phyloP scores from a whole-genome alignment of 768 basidiomycete species.

The Cubamyces sp. region DNA sequence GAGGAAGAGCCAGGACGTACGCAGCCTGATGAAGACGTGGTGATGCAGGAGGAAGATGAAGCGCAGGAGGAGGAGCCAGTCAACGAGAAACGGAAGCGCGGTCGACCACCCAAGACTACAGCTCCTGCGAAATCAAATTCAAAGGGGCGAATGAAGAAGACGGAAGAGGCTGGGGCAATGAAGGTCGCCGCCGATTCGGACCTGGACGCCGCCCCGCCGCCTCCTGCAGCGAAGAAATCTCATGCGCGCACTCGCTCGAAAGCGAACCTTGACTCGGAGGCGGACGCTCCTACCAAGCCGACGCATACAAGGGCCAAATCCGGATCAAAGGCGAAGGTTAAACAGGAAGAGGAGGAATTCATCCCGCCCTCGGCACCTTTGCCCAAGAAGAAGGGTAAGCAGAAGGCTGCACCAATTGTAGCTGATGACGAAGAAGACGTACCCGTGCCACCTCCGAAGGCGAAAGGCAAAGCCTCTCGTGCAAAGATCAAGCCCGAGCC shows the following conservation, averaged over 20 bases:
- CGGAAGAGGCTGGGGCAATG: not conserved
- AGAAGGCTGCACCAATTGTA: not conserved
- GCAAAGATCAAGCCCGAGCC: conserved; percentile 25
- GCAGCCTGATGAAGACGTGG: conserved; percentile 19
- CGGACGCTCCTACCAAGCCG: conserved; percentile 21
- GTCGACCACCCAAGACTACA: conserved; percentile 17
- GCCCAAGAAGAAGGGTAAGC: conserved; percentile 24
- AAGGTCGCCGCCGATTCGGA: conserved; percentile 8
- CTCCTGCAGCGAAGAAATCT: conserved; percentile 20
- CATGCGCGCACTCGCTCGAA: conserved; percentile 29
- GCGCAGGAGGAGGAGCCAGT: conserved; percentile 5
- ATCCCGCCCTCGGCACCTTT: not conserved
- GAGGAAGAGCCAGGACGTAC: conserved; percentile 24
- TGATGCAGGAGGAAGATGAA: conserved; percentile 7
- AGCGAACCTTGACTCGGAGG: conserved; percentile 21
- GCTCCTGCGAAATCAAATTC: conserved; percentile 2
- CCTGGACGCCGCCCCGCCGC: not conserved
- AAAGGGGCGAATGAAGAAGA: conserved; percentile 20
- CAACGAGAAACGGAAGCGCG: conserved; percentile 27
- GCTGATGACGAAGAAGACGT: conserved; percentile 24
- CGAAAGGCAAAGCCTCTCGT: conserved; percentile 22
- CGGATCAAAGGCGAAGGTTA: conserved; percentile 13
- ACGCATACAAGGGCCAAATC: conserved; percentile 25
- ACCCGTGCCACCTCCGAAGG: conserved; percentile 10
- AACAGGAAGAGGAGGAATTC: conserved; percentile 24